Percentiles rank a stretch among this genome's conserved stretches.
Evolutionary conservation across 306 rosid genomes (phyloP).

Genomic region (Sicyos baderoa): DNA sequence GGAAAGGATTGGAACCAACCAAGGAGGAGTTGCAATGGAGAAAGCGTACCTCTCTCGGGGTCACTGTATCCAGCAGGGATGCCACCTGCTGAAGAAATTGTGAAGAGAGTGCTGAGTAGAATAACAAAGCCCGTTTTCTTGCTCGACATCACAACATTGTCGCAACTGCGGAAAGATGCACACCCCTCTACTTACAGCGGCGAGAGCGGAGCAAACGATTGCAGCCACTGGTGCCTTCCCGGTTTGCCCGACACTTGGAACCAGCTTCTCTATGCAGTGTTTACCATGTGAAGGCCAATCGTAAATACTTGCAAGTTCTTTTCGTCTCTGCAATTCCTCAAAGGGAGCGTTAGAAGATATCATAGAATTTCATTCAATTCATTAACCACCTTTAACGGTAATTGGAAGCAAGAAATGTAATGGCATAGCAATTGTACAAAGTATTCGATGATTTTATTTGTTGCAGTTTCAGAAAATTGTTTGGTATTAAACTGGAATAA

Average conservation of each 20-base stretch:
- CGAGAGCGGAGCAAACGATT: constrained; percentile 1
- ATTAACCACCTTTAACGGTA: constrained; percentile 8
- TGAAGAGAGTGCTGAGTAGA: constrained; percentile 16
- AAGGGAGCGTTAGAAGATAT: not conserved
- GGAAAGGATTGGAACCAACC: constrained; percentile 22
- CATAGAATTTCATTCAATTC: constrained; percentile 12
- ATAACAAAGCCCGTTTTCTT: constrained; percentile 19
- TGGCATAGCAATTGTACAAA: constrained; percentile 20
- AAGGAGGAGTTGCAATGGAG: constrained; percentile 12
- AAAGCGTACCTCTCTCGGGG: constrained; percentile 15
- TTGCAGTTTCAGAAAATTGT: not conserved
- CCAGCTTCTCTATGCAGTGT: constrained; percentile 20
- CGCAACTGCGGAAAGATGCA: constrained; percentile 22
- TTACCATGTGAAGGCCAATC: constrained; percentile 13
- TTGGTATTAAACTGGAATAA: not conserved
- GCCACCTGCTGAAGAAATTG: constrained; percentile 7
- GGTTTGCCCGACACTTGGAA: constrained; percentile 26
- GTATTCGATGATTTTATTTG: not conserved
- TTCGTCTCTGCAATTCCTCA: not conserved
- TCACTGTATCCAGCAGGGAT: constrained; percentile 17
- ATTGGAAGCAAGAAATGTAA: constrained; percentile 2
- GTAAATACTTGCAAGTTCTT: not conserved
- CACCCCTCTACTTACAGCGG: constrained; percentile 23
- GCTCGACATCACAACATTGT: constrained; percentile 20
- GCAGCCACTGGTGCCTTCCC: constrained; percentile 24